phyloP scores from a whole-genome alignment of 768 basidiomycete genomes.

The Pulveroboletus sp. region DNA sequence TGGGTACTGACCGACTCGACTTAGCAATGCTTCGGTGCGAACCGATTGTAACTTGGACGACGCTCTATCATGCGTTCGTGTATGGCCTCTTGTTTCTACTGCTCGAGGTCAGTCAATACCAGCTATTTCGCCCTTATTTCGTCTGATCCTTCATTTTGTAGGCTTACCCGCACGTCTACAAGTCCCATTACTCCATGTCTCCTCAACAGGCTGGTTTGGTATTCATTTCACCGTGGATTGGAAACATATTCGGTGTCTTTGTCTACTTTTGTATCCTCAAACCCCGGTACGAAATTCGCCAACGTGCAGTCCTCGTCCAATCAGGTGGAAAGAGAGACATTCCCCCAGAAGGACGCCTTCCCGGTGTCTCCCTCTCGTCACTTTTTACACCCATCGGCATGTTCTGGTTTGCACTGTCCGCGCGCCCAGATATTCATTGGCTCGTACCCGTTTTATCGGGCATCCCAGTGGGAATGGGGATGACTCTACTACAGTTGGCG shows the following conservation, averaged over 20 bases:
- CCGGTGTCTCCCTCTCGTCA: conserved; percentile 23
- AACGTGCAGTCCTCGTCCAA: conserved; percentile 12
- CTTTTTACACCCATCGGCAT: conserved; percentile 27
- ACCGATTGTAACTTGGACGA: conserved; percentile 11
- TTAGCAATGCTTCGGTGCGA: conserved; percentile 24
- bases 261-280: conserved; percentile 8
- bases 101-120: conserved; percentile 26
- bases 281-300: conserved; percentile 16
- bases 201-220: conserved; percentile 18
- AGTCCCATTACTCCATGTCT: conserved; percentile 20
- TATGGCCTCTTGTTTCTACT: conserved; percentile 29
- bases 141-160: neutral
- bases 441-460: conserved; percentile 20
- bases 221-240: too few relatives aligned
- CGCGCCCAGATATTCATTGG: conserved; percentile 9
- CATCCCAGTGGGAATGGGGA: conserved; percentile 26
- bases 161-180: conserved; percentile 25
- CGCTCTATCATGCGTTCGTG: conserved; percentile 21
- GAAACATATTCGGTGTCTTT: too few relatives aligned
- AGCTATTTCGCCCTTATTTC: neutral
- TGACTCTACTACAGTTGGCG: conserved; percentile 28
- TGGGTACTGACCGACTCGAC: neutral
- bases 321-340: conserved; percentile 23
- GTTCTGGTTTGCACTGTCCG: conserved; percentile 26
- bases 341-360: conserved; percentile 27